Evolutionary conservation across 257 asterid species (phyloP).

Genomic region (Paulownia fortunei): DNA sequence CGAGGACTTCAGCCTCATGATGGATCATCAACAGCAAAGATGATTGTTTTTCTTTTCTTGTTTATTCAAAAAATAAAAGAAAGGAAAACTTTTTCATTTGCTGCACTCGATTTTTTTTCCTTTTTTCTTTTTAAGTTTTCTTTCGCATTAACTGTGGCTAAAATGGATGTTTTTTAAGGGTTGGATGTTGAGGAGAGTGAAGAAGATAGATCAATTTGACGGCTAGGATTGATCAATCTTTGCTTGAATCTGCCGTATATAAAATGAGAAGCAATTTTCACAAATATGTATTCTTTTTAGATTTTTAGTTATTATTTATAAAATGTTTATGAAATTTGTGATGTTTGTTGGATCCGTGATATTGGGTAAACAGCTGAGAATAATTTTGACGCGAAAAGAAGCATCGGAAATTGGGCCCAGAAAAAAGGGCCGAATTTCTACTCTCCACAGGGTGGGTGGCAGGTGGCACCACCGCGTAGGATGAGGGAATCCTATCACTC

Average conservation of each 20-base stretch:
- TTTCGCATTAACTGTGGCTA: background rate
- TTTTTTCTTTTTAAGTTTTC: background rate
- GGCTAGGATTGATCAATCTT: conserved; percentile 37
- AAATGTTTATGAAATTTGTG: no score
- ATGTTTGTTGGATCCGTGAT: conserved; percentile 6
- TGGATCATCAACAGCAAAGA: conserved; percentile 62
- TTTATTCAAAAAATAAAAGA: conserved; percentile 24
- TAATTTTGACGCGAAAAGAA: background rate
- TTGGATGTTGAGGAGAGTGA: background rate
- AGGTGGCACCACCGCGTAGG: background rate
- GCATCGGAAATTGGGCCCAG: background rate
- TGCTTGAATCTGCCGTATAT: conserved; percentile 34
- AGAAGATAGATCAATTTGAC: conserved; percentile 26
- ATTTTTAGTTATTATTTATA: background rate
- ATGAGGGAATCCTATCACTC: no score
- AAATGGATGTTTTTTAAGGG: background rate
- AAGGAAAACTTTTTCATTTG: conserved; percentile 22
- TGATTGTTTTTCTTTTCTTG: conserved; percentile 27
- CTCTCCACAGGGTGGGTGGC: background rate
- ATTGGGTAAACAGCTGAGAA: conserved; percentile 3
- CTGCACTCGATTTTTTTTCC: background rate
- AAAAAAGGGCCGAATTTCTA: background rate
- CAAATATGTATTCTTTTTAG: background rate
- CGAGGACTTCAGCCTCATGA: conserved; percentile 82
- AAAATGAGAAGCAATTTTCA: conserved; percentile 19